These are phyloP conservation scores for Penicillium sp. DNA, from an alignment of 2,329 filamentous ascomycete species.

Conservation along the genomic window DNA sequence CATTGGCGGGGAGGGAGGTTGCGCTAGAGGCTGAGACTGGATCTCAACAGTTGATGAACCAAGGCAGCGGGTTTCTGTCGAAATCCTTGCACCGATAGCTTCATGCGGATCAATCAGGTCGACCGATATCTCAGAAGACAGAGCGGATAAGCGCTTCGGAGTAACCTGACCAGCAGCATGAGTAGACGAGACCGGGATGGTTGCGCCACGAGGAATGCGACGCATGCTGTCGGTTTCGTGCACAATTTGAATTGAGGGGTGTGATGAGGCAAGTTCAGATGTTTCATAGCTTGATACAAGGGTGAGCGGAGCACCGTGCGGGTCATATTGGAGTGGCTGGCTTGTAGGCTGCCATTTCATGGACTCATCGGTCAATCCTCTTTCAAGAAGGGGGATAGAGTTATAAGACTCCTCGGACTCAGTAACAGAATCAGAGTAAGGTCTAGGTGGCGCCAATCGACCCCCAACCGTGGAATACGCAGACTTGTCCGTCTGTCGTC, in stretches of 20 bases:
- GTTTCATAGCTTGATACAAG: slow-evolving; percentile 29
- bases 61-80: slow-evolving; percentile 35
- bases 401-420: slow-evolving; percentile 73
- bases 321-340: slow-evolving; percentile 19
- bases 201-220: slow-evolving; percentile 47
- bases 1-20: slow-evolving; percentile 50
- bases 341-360: slow-evolving; percentile 47
- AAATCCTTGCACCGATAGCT: slow-evolving; percentile 33
- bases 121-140: slow-evolving; percentile 53
- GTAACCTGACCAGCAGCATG: slow-evolving; percentile 43
- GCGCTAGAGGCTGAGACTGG: slow-evolving; percentile 46
- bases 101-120: slow-evolving; percentile 49
- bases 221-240: slow-evolving; percentile 54
- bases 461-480: slow-evolving; percentile 29
- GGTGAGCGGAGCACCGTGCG: slow-evolving; percentile 29
- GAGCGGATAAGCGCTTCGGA: slow-evolving; percentile 54
- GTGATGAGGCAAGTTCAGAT: slow-evolving; percentile 41
- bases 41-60: slow-evolving; percentile 43
- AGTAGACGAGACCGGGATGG: slow-evolving; percentile 36
- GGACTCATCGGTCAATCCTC: slow-evolving; percentile 54
- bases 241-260: slow-evolving; percentile 53
- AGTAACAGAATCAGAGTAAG: slow-evolving; percentile 49
- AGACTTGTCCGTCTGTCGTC: slow-evolving; percentile 28
- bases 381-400: slow-evolving; percentile 73
- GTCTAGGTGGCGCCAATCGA: slow-evolving; percentile 32